Evolutionary conservation across 805 yeast genomes (phyloP), one percentile per base, ranked within the genome.

Genomic region (Debaryomyces castellii): DNA sequence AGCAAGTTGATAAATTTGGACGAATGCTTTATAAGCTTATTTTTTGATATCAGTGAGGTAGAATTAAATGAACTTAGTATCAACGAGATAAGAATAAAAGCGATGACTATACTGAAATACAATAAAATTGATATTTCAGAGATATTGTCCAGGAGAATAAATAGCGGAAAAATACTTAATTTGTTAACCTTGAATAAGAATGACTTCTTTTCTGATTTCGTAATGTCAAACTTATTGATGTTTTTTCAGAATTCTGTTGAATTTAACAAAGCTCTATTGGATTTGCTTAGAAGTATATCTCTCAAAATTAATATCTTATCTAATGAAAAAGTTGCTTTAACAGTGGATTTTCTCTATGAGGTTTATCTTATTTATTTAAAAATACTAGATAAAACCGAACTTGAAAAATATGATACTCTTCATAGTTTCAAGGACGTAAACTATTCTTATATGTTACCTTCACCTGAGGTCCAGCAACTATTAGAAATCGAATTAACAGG

Each of bases 231-330:
- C 40, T 46, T 46, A 9, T 41, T 40, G 25, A 44, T 27, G 17
- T 57, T 54, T 40, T 62, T 58, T 50, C 46, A 48, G 30, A 62
- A 58, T 38, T 28, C 27, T 2, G 24, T 39, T 3, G 44, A 43
- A 5, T 25, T 39, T 7, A 60, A 57, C 39, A 6, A 30, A 6
- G 10, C 38, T 1, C 40, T 59, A 11, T 41, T 54, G 16, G 24
- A 41, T 10, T 22, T 53, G 9, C 39, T 58, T 1, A 37, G 34
- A 14, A 38, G 17, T 20, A 20, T 51, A 11, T 16, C 17, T 4
- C 14, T 43, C 6, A 47, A 48, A 30, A 27, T 51, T 14, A 51
- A 54, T 38, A 14, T 52, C 1, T 37, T 44, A 12, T 39, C 24
- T 21, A 46, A 45, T 33, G 21, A 40, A n/a, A 33, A 45, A 12